Evolutionary conservation across 108 stramenopile species (phyloP).

Genomic region (Nitzschia inconspicua): DNA sequence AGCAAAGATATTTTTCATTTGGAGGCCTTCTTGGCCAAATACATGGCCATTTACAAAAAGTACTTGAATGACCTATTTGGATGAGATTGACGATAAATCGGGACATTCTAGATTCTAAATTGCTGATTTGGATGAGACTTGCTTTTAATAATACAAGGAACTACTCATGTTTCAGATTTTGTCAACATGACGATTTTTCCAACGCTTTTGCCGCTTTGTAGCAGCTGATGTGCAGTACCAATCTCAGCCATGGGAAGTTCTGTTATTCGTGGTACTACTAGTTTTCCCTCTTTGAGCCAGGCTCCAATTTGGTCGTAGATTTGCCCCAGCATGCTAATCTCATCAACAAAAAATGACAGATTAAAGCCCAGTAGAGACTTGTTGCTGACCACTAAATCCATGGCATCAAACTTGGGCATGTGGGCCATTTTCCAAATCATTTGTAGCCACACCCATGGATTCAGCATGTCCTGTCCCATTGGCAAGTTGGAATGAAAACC

Average conservation of each 20-base stretch:
- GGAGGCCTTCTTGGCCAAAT: conserved; percentile 98
- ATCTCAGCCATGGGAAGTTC: conserved; percentile 64
- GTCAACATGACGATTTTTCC: conserved; percentile 81
- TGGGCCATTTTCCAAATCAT: conserved; percentile 57
- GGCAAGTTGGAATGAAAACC: conserved; percentile 90
- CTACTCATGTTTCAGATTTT: not conserved
- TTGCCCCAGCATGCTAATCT: conserved; percentile 56
- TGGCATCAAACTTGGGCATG: conserved; percentile 88
- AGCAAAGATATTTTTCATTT: conserved; percentile 98
- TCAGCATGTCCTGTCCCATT: conserved; percentile 58
- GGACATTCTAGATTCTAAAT: not conserved
- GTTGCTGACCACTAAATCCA: conserved; percentile 70
- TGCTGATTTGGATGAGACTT: no score
- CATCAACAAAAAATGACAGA: conserved; percentile 85
- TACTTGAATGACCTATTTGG: conserved; percentile 88
- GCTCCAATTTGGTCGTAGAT: conserved; percentile 69
- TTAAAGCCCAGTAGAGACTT: conserved; percentile 83
- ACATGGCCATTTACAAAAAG: conserved; percentile 95
- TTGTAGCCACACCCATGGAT: conserved; percentile 73
- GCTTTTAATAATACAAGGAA: no score
- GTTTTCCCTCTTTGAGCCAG: conserved; percentile 54
- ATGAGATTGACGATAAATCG: not conserved
- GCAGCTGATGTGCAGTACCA: conserved; percentile 66
- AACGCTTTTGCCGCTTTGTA: conserved; percentile 77
- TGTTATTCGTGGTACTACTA: conserved; percentile 39